phyloP scores from a whole-genome alignment of 305 asterid species.

The Solanum hybrid region DNA sequence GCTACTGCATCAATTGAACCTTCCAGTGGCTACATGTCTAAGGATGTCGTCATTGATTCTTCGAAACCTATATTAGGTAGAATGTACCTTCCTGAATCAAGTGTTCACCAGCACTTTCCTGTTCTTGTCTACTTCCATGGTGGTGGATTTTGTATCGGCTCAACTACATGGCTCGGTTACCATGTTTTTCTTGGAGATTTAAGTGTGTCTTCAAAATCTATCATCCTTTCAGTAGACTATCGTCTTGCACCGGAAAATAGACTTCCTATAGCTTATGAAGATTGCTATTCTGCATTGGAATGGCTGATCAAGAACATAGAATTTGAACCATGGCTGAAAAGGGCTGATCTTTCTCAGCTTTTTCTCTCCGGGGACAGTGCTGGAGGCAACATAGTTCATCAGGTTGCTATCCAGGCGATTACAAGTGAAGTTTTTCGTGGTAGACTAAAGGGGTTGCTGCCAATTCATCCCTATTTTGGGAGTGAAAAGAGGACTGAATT shows the following conservation, averaged over 20 bases:
- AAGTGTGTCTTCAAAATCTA: conserved; percentile 29
- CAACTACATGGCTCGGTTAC: conserved; percentile 75
- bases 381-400: conserved; percentile 76
- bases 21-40: conserved; percentile 33
- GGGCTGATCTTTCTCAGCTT: conserved; percentile 37
- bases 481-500: conserved; percentile 40
- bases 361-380: conserved; percentile 81
- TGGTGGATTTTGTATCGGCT: conserved; percentile 77
- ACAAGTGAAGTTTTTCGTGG: neutral
- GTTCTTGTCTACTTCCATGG: conserved; percentile 75
- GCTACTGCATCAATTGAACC: conserved; percentile 22
- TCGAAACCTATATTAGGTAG: conserved; percentile 46
- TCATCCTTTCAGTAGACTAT: conserved; percentile 61
- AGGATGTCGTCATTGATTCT: conserved; percentile 42
- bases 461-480: conserved; percentile 75
- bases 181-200: conserved; percentile 54
- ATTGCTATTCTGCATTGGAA: conserved; percentile 40
- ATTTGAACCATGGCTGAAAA: conserved; percentile 36
- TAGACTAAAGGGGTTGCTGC: conserved; percentile 44
- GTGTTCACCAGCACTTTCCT: conserved; percentile 19
- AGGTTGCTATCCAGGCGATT: conserved; percentile 26
- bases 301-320: conserved; percentile 27
- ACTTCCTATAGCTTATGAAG: conserved; percentile 64
- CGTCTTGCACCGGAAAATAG: conserved; percentile 74
- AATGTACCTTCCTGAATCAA: conserved; percentile 25